Conservation (phyloP, 2,329 filamentous ascomycete genomes). For the Rachicladosporium sp. region DNA sequence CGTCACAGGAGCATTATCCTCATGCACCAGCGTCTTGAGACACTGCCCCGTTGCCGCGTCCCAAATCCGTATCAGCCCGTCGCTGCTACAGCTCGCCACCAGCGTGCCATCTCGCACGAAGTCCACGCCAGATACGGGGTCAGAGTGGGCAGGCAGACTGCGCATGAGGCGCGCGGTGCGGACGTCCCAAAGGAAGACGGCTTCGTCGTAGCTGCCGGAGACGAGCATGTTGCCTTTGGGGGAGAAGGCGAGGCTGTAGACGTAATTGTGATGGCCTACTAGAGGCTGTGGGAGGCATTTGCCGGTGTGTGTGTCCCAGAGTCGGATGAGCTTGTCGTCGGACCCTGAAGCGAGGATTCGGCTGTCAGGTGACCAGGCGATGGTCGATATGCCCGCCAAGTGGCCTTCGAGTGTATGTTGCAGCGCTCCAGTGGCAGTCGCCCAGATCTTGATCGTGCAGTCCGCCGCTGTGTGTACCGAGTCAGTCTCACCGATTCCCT, state of each 20-base stretch:
- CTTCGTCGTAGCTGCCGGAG: slow-evolving; percentile 92
- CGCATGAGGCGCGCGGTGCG: slow-evolving; percentile 78
- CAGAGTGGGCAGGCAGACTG: slow-evolving; percentile 82
- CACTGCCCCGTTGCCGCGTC: slow-evolving; percentile 93
- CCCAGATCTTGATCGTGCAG: slow-evolving; percentile 84
- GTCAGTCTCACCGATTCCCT: no score
- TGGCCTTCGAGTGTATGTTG: slow-evolving; percentile 88
- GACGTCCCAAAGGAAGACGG: slow-evolving; percentile 94
- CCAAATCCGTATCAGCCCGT: slow-evolving; percentile 90
- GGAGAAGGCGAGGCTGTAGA: slow-evolving; percentile 89
- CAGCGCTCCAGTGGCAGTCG: slow-evolving; percentile 61
- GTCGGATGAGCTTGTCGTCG: slow-evolving; percentile 88
- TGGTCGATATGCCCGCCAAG: slow-evolving; percentile 78
- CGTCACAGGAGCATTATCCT: slow-evolving; percentile 84
- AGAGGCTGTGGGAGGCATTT: slow-evolving; percentile 50
- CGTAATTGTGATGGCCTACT: slow-evolving; percentile 87
- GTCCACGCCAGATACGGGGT: slow-evolving; percentile 87
- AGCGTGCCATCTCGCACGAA: slow-evolving; percentile 87
- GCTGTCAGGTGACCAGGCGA: slow-evolving; percentile 90
- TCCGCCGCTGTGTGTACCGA: slow-evolving; percentile 43
- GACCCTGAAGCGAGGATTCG: slow-evolving; percentile 79
- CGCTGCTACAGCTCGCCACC: slow-evolving; percentile 80
- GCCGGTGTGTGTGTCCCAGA: slow-evolving; percentile 65
- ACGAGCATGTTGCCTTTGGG: slow-evolving; percentile 96
- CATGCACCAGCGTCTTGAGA: slow-evolving; percentile 84